phyloP scores from a whole-genome alignment of 148 eudicot species.

The Oxyria digyna region DNA sequence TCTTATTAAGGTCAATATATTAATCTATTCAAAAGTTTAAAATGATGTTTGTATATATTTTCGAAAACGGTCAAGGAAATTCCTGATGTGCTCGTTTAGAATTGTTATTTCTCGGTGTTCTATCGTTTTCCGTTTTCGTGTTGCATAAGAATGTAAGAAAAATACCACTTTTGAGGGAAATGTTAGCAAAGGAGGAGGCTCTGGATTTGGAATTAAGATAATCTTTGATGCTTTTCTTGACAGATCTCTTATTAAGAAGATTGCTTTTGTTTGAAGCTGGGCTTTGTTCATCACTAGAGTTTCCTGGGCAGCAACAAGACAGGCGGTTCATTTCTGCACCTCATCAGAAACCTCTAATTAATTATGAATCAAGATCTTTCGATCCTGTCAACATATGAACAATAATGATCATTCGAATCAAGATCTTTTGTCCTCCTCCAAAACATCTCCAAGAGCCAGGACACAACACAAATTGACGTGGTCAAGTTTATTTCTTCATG shows the following conservation, averaged over 20 bases:
- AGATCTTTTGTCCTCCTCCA: neutral
- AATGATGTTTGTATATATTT: too few species aligned
- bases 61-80: too few species aligned
- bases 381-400: neutral
- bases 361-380: neutral
- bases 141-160: neutral
- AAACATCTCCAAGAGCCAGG: constrained; percentile 1
- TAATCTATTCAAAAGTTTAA: too few species aligned
- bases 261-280: neutral
- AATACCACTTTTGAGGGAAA: constrained; percentile 64
- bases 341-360: neutral
- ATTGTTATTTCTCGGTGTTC: too few species aligned
- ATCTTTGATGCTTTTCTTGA: constrained; percentile 41
- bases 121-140: too few species aligned
- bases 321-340: constrained; percentile 25
- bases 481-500: constrained; percentile 2
- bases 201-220: constrained; percentile 15
- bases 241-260: constrained; percentile 11
- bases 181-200: constrained; percentile 48
- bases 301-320: constrained; percentile 29
- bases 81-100: too few species aligned
- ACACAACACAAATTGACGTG: neutral
- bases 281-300: neutral
- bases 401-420: neutral
- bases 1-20: too few species aligned